These are phyloP conservation scores for Bjerkandera adusta DNA, from an alignment of 1,284 basidiomycete species.

Conservation along the genomic window DNA sequence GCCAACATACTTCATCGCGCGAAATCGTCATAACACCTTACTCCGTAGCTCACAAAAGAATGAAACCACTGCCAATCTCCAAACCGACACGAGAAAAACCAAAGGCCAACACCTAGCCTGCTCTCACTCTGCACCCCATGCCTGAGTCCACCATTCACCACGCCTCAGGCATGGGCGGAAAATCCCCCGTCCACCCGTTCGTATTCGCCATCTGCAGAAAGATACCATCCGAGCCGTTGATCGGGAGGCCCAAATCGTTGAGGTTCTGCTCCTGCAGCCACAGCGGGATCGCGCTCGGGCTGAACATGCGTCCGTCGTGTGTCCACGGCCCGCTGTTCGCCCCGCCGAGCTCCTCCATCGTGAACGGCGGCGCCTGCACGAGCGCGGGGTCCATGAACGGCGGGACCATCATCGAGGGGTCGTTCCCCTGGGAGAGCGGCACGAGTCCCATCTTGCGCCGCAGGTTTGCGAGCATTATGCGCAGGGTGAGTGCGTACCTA, in stretches of 20 bases:
- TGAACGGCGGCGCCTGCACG: slow-evolving; percentile 66
- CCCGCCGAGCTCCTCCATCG: slow-evolving; percentile 81
- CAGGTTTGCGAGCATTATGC: slow-evolving; percentile 88
- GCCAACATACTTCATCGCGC: no score
- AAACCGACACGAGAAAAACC: no score
- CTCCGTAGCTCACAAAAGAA: no score
- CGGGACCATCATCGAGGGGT: slow-evolving; percentile 35
- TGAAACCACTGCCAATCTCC: no score
- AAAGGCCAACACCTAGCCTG: no score
- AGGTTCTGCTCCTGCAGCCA: slow-evolving; percentile 87
- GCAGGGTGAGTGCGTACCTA: slow-evolving; percentile 84
- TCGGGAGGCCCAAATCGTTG: slow-evolving; percentile 84
- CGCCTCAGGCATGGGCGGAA: slow-evolving; percentile 75
- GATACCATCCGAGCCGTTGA: slow-evolving; percentile 86
- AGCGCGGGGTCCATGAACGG: slow-evolving; percentile 52
- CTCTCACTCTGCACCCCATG: no score
- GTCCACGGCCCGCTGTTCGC: slow-evolving; percentile 65
- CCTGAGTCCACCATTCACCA: slow-evolving; percentile 67
- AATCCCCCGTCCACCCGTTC: slow-evolving; percentile 74
- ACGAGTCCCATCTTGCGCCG: slow-evolving; percentile 79
- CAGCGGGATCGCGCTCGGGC: slow-evolving; percentile 71
- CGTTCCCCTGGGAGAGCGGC: slow-evolving; percentile 43
- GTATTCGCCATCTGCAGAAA: slow-evolving; percentile 73
- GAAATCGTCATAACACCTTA: no score
- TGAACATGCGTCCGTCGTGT: slow-evolving; percentile 67